Evolutionary conservation across 2,329 filamentous ascomycete genomes (phyloP), one percentile per base, ranked within the genome.

Genomic region (Hypoxylon sp.): DNA sequence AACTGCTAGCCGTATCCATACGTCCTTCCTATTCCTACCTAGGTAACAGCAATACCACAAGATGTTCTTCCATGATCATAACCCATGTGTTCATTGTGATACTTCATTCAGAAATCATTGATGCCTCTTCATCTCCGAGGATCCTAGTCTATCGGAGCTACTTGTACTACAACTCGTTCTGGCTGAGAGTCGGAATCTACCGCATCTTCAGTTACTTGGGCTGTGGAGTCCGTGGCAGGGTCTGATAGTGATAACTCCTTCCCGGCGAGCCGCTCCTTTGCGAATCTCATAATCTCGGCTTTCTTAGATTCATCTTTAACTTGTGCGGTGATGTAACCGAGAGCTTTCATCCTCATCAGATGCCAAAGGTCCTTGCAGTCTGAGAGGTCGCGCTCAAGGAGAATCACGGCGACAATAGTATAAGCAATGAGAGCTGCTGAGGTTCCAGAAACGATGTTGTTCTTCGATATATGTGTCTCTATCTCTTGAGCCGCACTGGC

Each of bases 291-390:
- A 13, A 58, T 31, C 5, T 37, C 31, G 13, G 31, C 22, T 58
- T 19, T 48, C 54, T 26, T 48, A 17, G 54, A 35, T 17, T 48
- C 42, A 3, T 58, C 42, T 13, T 17, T 9, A 3, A 46, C 31
- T 33, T 48, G 29, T 5, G 9, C 8, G 10, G 29, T 13, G 14
- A 58, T 17, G 17, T 58, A 58, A 14, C 9, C 3, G 10, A 29
- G 2, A 11, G 52, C 55, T 3, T 66, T 66, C 19, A 14, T 33
- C 8, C 8, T 33, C 57, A 61, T 61, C 3, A 55, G 35, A 14
- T 39, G 22, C 63, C 50, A 66, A 24, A 61, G 42, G 10, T 50
- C 42, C 35, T 55, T 66, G 26, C 42, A 66, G 13, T 54, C 57
- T 22, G 44, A 57, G 24, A 61, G 44, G 35, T 61, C 42, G 5